Evolutionary conservation across 768 basidiomycete species (phyloP), one percentile per base, ranked within the genome.

Genomic region (Boletus barrowsii): DNA sequence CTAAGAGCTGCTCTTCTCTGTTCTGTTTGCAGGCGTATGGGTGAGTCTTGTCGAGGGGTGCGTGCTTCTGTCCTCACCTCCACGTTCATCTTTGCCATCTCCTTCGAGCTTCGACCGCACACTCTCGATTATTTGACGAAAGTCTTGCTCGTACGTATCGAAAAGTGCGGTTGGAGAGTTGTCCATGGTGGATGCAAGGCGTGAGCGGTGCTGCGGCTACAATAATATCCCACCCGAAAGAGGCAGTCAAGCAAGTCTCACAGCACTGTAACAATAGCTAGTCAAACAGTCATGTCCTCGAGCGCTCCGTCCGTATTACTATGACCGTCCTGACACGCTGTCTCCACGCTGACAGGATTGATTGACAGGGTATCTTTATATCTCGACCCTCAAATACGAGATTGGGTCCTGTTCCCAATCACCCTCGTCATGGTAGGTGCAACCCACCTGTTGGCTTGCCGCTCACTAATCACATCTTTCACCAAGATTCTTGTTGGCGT

Each of bases 381-480:
- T 73, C 85, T 98, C 45, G 94, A 98, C 76, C 95, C 94, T 41
- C 91, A 94, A 73, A 98, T 98, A 70, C 84, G 94, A 62, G 93
- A 90, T 67, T 91, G 88, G 89, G 86, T 98, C 42, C 74, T 98
- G 54, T 93, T 98, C 74, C 95, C 95, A 49, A 97, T 98, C 73
- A 98, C 94, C 48, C 77, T 97, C 57, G 93, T 98, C 68, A 97
- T 97, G 94, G 95, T 92, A 58, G 63, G 83, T 74, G 56, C 49
- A 51, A 15, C 7, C 18, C 22, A 20, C 20, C 18, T 18, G 14
- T 18, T 0, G 4, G 4, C 24, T 24, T 14, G 14, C 36, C 47
- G 41, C 45, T 41, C 20, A 41, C 53, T 59, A 54, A 53, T 41
- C 29, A 36, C 30, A 33, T 49, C 32, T 55, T 20, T 47, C 22